Evolutionary conservation across 2,329 filamentous ascomycete species (phyloP).

Genomic region (Nigrospora sphaerica): DNA sequence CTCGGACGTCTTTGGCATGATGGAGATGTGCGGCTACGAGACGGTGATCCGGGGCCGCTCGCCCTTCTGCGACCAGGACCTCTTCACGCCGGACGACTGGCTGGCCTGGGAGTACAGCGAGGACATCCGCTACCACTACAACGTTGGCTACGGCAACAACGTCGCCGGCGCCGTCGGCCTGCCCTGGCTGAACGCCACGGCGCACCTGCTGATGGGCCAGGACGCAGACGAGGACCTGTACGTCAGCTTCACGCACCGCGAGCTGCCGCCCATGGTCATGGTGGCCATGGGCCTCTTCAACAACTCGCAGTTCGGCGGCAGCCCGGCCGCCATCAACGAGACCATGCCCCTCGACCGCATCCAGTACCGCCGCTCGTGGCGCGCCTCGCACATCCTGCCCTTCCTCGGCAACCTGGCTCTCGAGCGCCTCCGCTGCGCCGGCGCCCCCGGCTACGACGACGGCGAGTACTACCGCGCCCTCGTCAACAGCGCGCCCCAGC

Average conservation of each 20-base stretch:
- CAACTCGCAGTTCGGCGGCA: conserved; percentile 50
- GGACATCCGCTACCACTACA: conserved; percentile 58
- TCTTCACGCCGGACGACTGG: conserved; percentile 57
- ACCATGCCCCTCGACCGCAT: conserved; percentile 58
- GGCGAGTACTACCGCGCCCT: conserved; percentile 41
- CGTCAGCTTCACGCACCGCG: conserved; percentile 62
- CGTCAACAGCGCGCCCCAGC: conserved; percentile 35
- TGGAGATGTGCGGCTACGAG: conserved; percentile 60
- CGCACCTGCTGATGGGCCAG: conserved; percentile 36
- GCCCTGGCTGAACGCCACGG: conserved; percentile 60
- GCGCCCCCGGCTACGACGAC: conserved; percentile 46
- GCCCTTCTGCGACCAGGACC: conserved; percentile 50
- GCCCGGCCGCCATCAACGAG: conserved; percentile 43
- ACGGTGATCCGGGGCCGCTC: conserved; percentile 56
- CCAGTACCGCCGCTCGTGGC: conserved; percentile 58
- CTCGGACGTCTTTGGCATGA: conserved; percentile 58
- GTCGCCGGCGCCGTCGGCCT: conserved; percentile 53
- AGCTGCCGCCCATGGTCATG: conserved; percentile 58
- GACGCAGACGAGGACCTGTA: conserved; percentile 48
- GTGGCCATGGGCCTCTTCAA: conserved; percentile 66
- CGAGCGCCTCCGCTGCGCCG: conserved; percentile 54
- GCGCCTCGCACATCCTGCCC: conserved; percentile 54
- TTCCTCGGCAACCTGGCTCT: conserved; percentile 62
- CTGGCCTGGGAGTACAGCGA: conserved; percentile 60
- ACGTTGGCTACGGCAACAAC: conserved; percentile 55